A percentile compares a stretch with the other conserved stretches of the same genome.
Conservation (phyloP, 441 rosid species). For the Jatropha multifida region DNA sequence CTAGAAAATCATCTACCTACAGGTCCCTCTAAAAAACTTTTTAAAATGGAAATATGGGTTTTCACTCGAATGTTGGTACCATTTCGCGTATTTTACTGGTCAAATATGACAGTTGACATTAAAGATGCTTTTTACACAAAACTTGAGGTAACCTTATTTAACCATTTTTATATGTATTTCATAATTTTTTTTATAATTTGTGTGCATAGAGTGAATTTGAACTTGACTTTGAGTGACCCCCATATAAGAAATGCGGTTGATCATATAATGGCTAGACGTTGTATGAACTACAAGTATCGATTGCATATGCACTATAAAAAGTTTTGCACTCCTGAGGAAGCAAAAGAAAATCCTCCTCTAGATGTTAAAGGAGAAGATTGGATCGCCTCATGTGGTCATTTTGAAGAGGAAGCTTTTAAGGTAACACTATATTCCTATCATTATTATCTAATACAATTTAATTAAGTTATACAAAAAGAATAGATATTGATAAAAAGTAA, state of each 20-base stretch:
- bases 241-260: neutral
- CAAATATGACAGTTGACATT: neutral
- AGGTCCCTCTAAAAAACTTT: neutral
- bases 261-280: neutral
- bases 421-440: neutral
- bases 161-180: too few relatives aligned
- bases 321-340: neutral
- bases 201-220: neutral
- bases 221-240: neutral
- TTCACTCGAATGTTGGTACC: neutral
- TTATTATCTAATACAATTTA: too few relatives aligned
- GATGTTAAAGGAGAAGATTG: neutral
- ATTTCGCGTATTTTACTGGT: neutral
- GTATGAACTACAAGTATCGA: neutral
- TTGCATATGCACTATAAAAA: neutral
- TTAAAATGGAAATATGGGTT: neutral
- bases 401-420: neutral
- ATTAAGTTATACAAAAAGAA: too few relatives aligned
- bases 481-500: too few relatives aligned
- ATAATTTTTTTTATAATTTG: too few relatives aligned
- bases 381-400: neutral
- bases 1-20: neutral
- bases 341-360: neutral
- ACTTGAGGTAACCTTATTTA: neutral
- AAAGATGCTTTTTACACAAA: neutral